Percentiles rank a stretch among this genome's conserved stretches.
Conservation (phyloP, 495 filamentous ascomycete species). For the Pyronema domesticum region DNA sequence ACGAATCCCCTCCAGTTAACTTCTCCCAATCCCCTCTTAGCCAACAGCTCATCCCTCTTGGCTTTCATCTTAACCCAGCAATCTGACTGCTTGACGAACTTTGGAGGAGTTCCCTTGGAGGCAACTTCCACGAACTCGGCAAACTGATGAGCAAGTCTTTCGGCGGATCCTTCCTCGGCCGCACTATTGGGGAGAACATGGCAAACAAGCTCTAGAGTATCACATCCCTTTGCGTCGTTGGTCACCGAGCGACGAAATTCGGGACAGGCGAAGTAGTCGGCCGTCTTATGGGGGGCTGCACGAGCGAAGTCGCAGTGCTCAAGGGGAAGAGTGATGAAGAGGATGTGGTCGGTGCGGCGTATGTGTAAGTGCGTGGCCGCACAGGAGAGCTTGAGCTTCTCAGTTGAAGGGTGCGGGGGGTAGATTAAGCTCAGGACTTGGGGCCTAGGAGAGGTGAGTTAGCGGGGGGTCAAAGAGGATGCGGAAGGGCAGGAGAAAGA, state of each 20-base stretch:
- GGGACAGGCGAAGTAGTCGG: neutral
- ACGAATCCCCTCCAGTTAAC: no score
- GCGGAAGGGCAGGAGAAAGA: neutral
- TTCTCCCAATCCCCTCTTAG: no score
- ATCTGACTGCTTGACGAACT: no score
- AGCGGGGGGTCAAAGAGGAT: neutral
- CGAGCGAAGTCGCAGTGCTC: neutral
- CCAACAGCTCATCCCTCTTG: no score
- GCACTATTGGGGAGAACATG: neutral
- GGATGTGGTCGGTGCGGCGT: neutral
- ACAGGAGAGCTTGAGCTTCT: slow-evolving; percentile 1
- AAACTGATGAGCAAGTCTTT: neutral
- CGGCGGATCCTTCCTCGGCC: neutral
- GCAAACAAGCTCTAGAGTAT: neutral
- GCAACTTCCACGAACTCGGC: neutral
- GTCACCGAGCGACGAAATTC: neutral
- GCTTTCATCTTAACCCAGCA: no score
- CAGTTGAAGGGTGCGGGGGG: neutral
- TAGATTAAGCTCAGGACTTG: neutral
- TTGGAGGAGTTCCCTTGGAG: neutral
- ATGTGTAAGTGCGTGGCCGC: neutral
- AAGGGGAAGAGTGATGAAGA: neutral
- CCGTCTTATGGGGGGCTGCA: neutral
- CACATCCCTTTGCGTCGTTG: neutral
- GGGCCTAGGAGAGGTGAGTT: neutral